Evolutionary conservation across 805 yeast species (phyloP).

Genomic region (Yarrowia bubula): DNA sequence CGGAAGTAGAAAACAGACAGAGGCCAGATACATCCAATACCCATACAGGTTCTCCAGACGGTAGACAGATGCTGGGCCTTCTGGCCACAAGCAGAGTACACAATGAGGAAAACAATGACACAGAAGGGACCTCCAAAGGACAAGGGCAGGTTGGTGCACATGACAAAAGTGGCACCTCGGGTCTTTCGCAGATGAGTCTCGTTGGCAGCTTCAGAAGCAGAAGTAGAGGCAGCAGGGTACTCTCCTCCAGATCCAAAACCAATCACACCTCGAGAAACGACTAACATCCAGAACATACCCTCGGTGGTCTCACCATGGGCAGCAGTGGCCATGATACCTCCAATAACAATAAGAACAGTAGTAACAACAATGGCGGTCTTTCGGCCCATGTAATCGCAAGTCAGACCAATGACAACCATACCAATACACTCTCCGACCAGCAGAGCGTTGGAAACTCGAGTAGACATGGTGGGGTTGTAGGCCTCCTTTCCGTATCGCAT

Average conservation of each 20-base stretch:
- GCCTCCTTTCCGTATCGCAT: constrained; percentile 44
- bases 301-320: constrained; percentile 57
- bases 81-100: constrained; percentile 55
- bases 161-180: constrained; percentile 62
- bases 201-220: constrained; percentile 72
- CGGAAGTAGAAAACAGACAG: constrained; percentile 69
- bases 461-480: constrained; percentile 50
- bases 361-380: constrained; percentile 66
- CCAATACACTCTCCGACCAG: constrained; percentile 71
- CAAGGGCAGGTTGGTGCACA: constrained; percentile 72
- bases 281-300: constrained; percentile 77
- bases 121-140: constrained; percentile 81
- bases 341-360: constrained; percentile 58
- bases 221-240: constrained; percentile 65
- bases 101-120: constrained; percentile 62
- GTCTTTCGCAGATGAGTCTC: constrained; percentile 47
- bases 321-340: constrained; percentile 66
- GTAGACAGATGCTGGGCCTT: constrained; percentile 45
- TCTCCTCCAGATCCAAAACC: constrained; percentile 83
- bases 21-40: constrained; percentile 75
- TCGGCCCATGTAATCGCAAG: constrained; percentile 65
- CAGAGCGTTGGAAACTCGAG: constrained; percentile 67
- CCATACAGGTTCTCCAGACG: constrained; percentile 70
- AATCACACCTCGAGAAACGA: constrained; percentile 68
- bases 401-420: constrained; percentile 61